phyloP scores from a whole-genome alignment of 345 rosid genomes.

The Lagerstroemia speciosa region DNA sequence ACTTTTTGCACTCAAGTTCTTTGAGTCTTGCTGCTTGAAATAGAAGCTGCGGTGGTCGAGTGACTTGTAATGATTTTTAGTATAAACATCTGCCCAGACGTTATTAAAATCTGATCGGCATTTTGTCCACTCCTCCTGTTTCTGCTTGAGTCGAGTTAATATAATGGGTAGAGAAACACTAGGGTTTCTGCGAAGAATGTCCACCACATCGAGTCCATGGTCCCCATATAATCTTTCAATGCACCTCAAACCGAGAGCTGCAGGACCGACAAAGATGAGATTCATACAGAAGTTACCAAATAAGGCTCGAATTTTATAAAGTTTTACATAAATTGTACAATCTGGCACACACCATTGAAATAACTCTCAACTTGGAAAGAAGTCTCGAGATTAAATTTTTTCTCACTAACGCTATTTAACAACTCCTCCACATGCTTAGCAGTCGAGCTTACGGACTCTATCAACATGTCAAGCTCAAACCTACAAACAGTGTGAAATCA shows the following conservation, averaged over 20 bases:
- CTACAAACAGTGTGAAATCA: conserved; percentile 25
- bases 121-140: conserved; percentile 91
- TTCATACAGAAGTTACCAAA: background rate
- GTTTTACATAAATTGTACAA: background rate
- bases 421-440: conserved; percentile 74
- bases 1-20: conserved; percentile 90
- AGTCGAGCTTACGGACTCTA: conserved; percentile 88
- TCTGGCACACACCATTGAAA: conserved; percentile 55
- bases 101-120: conserved; percentile 88
- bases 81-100: conserved; percentile 94
- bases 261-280: conserved; percentile 10
- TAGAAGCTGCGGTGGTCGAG: conserved; percentile 99
- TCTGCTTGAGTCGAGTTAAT: conserved; percentile 83
- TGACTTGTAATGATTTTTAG: conserved; percentile 89
- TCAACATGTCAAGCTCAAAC: conserved; percentile 96
- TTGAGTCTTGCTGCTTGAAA: conserved; percentile 96
- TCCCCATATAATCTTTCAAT: conserved; percentile 96
- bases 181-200: conserved; percentile 78
- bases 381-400: conserved; percentile 32
- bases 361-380: conserved; percentile 58
- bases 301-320: background rate
- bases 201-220: conserved; percentile 93
- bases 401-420: conserved; percentile 57
- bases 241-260: conserved; percentile 81
- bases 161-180: conserved; percentile 71